Conservation (phyloP, 495 filamentous ascomycete species). For the Bombardia bombarda region DNA sequence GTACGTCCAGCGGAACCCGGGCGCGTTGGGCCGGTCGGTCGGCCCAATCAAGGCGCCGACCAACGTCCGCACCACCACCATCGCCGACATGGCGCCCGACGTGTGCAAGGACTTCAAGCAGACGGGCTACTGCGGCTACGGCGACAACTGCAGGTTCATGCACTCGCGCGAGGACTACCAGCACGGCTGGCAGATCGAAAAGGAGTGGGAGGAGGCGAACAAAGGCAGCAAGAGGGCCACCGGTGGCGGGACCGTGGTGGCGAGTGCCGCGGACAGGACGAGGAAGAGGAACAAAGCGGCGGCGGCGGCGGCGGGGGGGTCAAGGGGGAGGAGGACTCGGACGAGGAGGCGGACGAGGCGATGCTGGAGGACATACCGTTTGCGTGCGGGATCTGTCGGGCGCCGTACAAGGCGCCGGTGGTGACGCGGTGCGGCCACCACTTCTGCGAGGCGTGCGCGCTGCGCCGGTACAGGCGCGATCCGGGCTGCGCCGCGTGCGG, state of each 20-base stretch:
- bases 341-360: slow-evolving; percentile 66
- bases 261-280: slow-evolving; percentile 45
- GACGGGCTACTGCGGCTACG: slow-evolving; percentile 48
- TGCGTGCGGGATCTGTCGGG: slow-evolving; percentile 86
- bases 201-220: slow-evolving; percentile 81
- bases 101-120: slow-evolving; percentile 70
- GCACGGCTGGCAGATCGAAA: slow-evolving; percentile 90
- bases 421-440: slow-evolving; percentile 91
- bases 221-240: slow-evolving; percentile 73
- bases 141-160: slow-evolving; percentile 73
- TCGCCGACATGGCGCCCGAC: slow-evolving; percentile 87
- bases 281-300: slow-evolving; percentile 28
- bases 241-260: slow-evolving; percentile 51
- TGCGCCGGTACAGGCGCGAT: slow-evolving; percentile 69
- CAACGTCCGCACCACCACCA: slow-evolving; percentile 84
- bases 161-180: slow-evolving; percentile 85
- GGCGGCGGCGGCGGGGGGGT: too few species aligned
- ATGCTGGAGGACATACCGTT: slow-evolving; percentile 86
- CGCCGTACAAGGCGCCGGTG: slow-evolving; percentile 72
- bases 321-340: slow-evolving; percentile 34
- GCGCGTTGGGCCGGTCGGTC: slow-evolving; percentile 61
- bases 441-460: slow-evolving; percentile 84
- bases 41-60: slow-evolving; percentile 85
- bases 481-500: slow-evolving; percentile 83
- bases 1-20: slow-evolving; percentile 76